Conservation (phyloP, 306 rosid genomes). For the Abrus pulchellus region DNA sequence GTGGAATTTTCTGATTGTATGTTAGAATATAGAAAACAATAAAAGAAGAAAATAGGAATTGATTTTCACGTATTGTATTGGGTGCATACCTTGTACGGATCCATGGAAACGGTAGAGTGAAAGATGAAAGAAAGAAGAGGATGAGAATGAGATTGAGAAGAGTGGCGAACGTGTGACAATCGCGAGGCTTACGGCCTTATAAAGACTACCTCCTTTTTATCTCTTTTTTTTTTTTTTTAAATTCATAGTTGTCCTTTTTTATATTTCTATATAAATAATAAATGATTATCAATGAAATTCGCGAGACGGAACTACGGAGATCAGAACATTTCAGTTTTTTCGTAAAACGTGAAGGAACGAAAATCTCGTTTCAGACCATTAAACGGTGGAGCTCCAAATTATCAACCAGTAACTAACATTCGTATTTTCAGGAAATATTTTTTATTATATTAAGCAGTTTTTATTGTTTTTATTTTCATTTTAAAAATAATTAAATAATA, state of each 20-base stretch:
- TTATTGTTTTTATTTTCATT: too few species aligned
- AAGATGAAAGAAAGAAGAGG: slow-evolving; percentile 5
- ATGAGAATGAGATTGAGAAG: background rate
- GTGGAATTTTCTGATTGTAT: background rate
- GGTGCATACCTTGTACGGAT: slow-evolving; percentile 82
- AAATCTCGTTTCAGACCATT: slow-evolving; percentile 13
- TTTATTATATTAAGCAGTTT: too few species aligned
- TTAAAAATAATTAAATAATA: too few species aligned
- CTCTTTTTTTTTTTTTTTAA: background rate
- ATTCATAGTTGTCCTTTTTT: slow-evolving; percentile 3
- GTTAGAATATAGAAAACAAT: background rate
- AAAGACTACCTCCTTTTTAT: background rate
- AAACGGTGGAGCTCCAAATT: background rate
- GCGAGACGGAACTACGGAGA: background rate
- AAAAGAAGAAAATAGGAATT: background rate
- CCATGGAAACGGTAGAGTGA: slow-evolving; percentile 57
- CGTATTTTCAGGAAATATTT: too few species aligned
- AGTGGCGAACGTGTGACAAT: slow-evolving; percentile 32
- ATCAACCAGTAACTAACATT: background rate
- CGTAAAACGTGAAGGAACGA: background rate
- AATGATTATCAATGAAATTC: background rate
- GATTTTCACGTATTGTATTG: background rate
- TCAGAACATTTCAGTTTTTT: background rate
- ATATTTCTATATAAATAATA: background rate
- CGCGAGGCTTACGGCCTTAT: slow-evolving; percentile 33